Conservation (phyloP, 768 basidiomycete species). For the Rhizopogon roseolus region DNA sequence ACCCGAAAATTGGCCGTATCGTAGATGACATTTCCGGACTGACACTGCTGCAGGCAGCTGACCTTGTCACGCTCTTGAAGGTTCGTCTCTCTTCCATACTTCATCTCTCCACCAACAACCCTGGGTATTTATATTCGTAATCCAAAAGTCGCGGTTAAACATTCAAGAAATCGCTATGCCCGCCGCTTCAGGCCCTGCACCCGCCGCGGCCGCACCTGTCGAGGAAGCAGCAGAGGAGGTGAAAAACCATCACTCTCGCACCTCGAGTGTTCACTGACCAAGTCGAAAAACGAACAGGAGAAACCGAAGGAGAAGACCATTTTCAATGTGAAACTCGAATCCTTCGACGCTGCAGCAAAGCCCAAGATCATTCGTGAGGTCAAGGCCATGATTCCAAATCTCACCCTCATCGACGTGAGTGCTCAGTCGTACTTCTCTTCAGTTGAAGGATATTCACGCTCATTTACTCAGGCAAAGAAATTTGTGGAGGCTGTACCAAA, state of each 20-base stretch:
- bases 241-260: constrained; percentile 14
- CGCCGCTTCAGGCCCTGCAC: constrained; percentile 57
- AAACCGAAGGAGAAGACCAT: constrained; percentile 99
- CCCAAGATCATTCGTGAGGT: constrained; percentile 98
- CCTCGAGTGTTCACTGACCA: neutral
- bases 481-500: constrained; percentile 96
- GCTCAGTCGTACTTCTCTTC: neutral
- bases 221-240: constrained; percentile 68
- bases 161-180: constrained; percentile 98
- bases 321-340: constrained; percentile 92
- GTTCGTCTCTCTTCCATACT: constrained; percentile 33
- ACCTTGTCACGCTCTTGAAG: constrained; percentile 90
- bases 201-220: constrained; percentile 47
- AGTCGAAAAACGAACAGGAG: constrained; percentile 42
- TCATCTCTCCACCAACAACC: neutral
- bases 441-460: neutral
- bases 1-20: constrained; percentile 72
- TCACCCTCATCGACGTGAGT: constrained; percentile 95
- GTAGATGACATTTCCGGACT: constrained; percentile 91
- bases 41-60: constrained; percentile 90
- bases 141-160: constrained; percentile 74
- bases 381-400: constrained; percentile 91
- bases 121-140: neutral
- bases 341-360: constrained; percentile 87
- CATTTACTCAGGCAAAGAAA: constrained; percentile 81